Evolutionary conservation across 371 early-diverging fungal genomes (phyloP).

Genomic region (Cokeromyces recurvatus): DNA sequence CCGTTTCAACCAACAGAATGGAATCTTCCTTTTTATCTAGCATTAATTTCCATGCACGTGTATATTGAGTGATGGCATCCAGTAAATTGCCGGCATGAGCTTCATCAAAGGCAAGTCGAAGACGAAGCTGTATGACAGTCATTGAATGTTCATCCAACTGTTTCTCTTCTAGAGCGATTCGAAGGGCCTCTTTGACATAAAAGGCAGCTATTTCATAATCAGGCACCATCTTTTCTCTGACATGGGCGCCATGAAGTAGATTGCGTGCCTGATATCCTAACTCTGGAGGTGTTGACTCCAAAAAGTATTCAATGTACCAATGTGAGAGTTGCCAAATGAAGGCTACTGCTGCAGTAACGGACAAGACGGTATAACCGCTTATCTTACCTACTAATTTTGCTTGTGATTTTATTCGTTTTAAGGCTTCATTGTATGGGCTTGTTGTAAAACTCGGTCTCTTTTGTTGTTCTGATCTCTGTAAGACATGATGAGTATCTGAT

Average conservation of each 20-base stretch:
- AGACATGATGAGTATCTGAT: too few species aligned
- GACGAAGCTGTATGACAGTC: conserved; percentile 27
- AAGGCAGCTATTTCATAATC: conserved; percentile 36
- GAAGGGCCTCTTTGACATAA: conserved; percentile 36
- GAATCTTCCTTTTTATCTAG: conserved; percentile 7
- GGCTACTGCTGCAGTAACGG: conserved; percentile 22
- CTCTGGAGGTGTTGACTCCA: conserved; percentile 37
- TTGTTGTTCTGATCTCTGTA: background rate
- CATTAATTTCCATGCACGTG: conserved; percentile 33
- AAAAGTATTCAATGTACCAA: conserved; percentile 42
- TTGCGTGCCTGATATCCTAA: conserved; percentile 38
- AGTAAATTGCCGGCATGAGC: conserved; percentile 35
- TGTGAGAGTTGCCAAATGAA: conserved; percentile 44
- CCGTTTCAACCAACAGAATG: conserved; percentile 10
- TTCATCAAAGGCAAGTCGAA: conserved; percentile 37
- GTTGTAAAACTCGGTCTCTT: conserved; percentile 19
- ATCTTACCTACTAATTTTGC: conserved; percentile 29
- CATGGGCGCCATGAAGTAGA: conserved; percentile 45
- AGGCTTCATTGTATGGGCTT: conserved; percentile 32
- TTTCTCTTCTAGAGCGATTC: conserved; percentile 36
- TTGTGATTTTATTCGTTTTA: conserved; percentile 18
- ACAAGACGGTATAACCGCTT: conserved; percentile 26
- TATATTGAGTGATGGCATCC: conserved; percentile 42
- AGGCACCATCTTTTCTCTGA: conserved; percentile 38
- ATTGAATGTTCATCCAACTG: conserved; percentile 22